A percentile compares a stretch with the other conserved stretches of the same genome.
These are phyloP conservation scores for Camillea tinctor DNA, from an alignment of 2,329 filamentous ascomycete genomes.

Conservation along the genomic window DNA sequence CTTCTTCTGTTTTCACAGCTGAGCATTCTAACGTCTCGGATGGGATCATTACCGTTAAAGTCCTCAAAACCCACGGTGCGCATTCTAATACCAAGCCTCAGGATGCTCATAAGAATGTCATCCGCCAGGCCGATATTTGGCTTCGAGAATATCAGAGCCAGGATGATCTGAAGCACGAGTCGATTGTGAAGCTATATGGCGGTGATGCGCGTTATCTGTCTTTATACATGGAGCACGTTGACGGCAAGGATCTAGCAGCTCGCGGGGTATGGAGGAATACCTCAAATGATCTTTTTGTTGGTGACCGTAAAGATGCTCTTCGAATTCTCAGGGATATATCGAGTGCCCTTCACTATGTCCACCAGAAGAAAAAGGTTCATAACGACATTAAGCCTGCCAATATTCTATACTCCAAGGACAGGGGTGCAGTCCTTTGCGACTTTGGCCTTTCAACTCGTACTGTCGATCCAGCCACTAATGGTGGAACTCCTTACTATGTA, in stretches of 20 bases:
- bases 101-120: slow-evolving; percentile 53
- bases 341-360: slow-evolving; percentile 55
- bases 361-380: slow-evolving; percentile 52
- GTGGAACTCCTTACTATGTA: slow-evolving; percentile 62
- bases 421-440: slow-evolving; percentile 60
- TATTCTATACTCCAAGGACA: slow-evolving; percentile 57
- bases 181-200: slow-evolving; percentile 57
- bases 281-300: slow-evolving; percentile 49
- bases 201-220: slow-evolving; percentile 60
- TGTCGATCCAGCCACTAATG: slow-evolving; percentile 45
- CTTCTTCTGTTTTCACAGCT: slow-evolving; percentile 57
- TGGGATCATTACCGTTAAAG: slow-evolving; percentile 58
- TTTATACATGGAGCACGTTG: slow-evolving; percentile 61
- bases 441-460: slow-evolving; percentile 55
- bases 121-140: slow-evolving; percentile 60
- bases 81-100: slow-evolving; percentile 44
- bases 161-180: slow-evolving; percentile 53
- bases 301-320: slow-evolving; percentile 47
- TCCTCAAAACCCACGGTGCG: slow-evolving; percentile 53
- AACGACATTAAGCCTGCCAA: slow-evolving; percentile 65
- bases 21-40: slow-evolving; percentile 52
- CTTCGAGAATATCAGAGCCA: slow-evolving; percentile 57
- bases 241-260: slow-evolving; percentile 53
- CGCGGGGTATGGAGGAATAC: slow-evolving; percentile 49
- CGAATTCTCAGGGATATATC: slow-evolving; percentile 55